Evolutionary conservation across 1,284 basidiomycete species (phyloP).

Genomic region (Rhodotorula sp.): DNA sequence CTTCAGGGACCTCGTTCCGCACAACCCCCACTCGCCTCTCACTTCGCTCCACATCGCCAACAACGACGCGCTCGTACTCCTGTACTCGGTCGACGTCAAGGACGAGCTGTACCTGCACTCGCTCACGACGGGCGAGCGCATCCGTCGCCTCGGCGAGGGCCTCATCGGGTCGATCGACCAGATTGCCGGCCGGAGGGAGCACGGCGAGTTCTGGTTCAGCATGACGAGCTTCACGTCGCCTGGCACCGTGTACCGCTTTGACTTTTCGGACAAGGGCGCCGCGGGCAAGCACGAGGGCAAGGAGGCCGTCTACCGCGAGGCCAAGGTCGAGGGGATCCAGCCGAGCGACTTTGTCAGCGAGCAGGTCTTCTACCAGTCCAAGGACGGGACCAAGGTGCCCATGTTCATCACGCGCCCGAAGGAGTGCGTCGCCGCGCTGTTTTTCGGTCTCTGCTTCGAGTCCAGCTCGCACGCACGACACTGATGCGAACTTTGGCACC

Average conservation of each 20-base stretch:
- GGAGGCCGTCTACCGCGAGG: conserved; percentile 65
- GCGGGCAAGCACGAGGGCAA: conserved; percentile 50
- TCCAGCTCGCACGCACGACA: conserved; percentile 64
- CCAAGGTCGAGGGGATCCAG: conserved; percentile 65
- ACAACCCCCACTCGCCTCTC: conserved; percentile 65
- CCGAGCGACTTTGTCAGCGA: conserved; percentile 70
- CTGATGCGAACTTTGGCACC: conserved; percentile 13
- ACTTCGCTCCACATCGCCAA: conserved; percentile 60
- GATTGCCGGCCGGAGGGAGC: conserved; percentile 59
- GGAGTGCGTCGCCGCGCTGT: conserved; percentile 49
- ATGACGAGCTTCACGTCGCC: conserved; percentile 73
- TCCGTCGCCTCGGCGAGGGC: conserved; percentile 64
- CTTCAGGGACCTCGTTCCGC: conserved; percentile 68
- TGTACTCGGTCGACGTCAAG: conserved; percentile 77
- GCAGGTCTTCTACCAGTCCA: conserved; percentile 76
- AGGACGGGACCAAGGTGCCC: conserved; percentile 78
- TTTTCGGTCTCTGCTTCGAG: conserved; percentile 61
- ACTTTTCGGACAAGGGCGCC: conserved; percentile 54
- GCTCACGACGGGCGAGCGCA: conserved; percentile 59
- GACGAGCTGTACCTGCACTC: conserved; percentile 78
- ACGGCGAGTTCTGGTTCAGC: conserved; percentile 68
- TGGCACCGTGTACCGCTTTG: conserved; percentile 65
- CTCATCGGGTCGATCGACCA: conserved; percentile 70
- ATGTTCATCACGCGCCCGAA: conserved; percentile 85
- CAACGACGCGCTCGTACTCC: conserved; percentile 63